A percentile compares a stretch with the other conserved stretches of the same genome.
Evolutionary conservation across 441 rosid genomes (phyloP).

Genomic region (Syzygium malaccense): DNA sequence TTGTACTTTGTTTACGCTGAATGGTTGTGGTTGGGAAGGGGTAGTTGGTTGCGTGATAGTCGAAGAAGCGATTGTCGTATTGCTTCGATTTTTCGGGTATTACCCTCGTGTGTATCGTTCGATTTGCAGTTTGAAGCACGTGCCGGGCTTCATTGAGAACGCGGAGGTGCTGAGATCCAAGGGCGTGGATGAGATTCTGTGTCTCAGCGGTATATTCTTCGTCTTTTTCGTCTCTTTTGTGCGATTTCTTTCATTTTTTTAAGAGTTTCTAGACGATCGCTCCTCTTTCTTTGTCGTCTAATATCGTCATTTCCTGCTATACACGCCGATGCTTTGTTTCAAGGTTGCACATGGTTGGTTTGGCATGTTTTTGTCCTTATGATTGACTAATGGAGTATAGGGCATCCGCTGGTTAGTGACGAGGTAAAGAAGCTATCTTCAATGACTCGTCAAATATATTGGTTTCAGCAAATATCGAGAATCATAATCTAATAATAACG

Average conservation of each 20-base stretch:
- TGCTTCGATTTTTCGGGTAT: neutral
- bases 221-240: neutral
- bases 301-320: neutral
- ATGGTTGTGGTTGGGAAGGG: neutral
- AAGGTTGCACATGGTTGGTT: neutral
- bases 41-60: neutral
- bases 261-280: neutral
- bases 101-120: neutral
- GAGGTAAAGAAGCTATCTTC: neutral
- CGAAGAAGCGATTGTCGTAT: neutral
- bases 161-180: constrained; percentile 74
- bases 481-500: neutral
- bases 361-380: neutral
- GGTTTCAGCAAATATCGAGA: neutral
- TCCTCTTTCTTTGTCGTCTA: neutral
- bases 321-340: neutral
- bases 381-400: neutral
- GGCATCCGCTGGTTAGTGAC: neutral
- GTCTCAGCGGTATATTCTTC: constrained; percentile 56
- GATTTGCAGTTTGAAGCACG: constrained; percentile 65
- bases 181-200: constrained; percentile 70
- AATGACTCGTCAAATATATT: neutral
- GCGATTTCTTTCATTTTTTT: neutral
- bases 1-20: neutral
- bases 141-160: constrained; percentile 86